Evolutionary conservation across 2,329 filamentous ascomycete genomes (phyloP).

Genomic region (Colletotrichum sp.): DNA sequence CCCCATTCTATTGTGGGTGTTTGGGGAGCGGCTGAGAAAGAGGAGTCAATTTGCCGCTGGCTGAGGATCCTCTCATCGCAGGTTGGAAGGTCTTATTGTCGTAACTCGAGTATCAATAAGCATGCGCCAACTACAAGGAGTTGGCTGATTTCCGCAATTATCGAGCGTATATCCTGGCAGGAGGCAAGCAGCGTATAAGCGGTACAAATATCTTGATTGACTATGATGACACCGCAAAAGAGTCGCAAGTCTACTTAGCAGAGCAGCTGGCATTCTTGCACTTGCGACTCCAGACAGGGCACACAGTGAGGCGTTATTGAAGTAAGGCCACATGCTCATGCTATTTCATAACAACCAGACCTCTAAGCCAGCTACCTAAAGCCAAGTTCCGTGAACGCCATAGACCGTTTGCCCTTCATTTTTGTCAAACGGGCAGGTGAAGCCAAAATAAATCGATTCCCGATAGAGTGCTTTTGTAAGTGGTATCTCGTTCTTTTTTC

Average conservation of each 20-base stretch:
- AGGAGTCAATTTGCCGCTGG: constrained; percentile 19
- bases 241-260: neutral
- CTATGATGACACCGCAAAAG: neutral
- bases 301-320: neutral
- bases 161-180: neutral
- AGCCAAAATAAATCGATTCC: constrained; percentile 19
- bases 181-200: neutral
- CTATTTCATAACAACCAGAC: constrained; percentile 21
- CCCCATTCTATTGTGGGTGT: constrained; percentile 49
- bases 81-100: neutral
- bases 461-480: constrained; percentile 22
- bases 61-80: neutral
- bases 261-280: neutral
- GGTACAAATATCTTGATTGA: constrained; percentile 17
- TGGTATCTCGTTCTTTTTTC: constrained; percentile 17
- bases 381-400: constrained; percentile 18
- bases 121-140: neutral
- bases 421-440: neutral
- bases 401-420: constrained; percentile 17
- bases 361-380: constrained; percentile 20
- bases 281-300: neutral
- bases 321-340: constrained; percentile 17
- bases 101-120: neutral
- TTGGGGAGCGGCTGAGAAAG: constrained; percentile 41
- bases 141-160: neutral